These are phyloP conservation scores for Vinca minor DNA, from an alignment of 257 asterid genomes.

Conservation along the genomic window DNA sequence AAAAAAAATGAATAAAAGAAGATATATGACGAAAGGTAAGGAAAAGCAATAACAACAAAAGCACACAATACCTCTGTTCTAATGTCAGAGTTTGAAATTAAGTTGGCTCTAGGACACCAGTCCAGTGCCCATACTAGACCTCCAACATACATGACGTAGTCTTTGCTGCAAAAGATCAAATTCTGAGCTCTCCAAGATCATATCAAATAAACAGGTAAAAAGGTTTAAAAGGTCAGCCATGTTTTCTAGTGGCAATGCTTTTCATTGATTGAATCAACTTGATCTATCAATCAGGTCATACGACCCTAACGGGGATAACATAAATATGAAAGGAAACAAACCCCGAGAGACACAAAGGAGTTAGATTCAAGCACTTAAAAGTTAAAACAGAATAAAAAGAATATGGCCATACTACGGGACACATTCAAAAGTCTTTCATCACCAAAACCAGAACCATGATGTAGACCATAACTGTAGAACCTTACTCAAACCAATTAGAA, in stretches of 20 bases:
- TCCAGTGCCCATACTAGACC: slow-evolving; percentile 90
- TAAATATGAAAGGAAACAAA: not conserved
- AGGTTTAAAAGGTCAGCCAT: not conserved
- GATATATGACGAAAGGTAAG: not conserved
- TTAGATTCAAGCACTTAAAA: too few relatives aligned
- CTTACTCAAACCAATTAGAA: not conserved
- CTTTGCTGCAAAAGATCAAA: slow-evolving; percentile 52
- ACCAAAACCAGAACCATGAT: not conserved
- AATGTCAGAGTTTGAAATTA: slow-evolving; percentile 28
- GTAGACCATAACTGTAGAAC: not conserved
- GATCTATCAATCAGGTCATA: not conserved
- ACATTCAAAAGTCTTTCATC: not conserved
- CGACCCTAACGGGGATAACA: not conserved
- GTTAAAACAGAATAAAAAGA: not conserved
- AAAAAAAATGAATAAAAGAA: not conserved
- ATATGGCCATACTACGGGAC: too few relatives aligned
- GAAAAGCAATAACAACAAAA: not conserved
- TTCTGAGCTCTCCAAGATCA: not conserved
- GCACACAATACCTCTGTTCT: slow-evolving; percentile 51
- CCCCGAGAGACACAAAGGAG: not conserved
- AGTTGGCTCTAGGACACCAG: slow-evolving; percentile 78
- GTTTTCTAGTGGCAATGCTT: not conserved
- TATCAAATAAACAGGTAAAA: not conserved
- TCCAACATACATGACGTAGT: slow-evolving; percentile 72
- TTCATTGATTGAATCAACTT: not conserved